Evolutionary conservation across 1,284 basidiomycete species (phyloP).

Genomic region (Irpex sp.): DNA sequence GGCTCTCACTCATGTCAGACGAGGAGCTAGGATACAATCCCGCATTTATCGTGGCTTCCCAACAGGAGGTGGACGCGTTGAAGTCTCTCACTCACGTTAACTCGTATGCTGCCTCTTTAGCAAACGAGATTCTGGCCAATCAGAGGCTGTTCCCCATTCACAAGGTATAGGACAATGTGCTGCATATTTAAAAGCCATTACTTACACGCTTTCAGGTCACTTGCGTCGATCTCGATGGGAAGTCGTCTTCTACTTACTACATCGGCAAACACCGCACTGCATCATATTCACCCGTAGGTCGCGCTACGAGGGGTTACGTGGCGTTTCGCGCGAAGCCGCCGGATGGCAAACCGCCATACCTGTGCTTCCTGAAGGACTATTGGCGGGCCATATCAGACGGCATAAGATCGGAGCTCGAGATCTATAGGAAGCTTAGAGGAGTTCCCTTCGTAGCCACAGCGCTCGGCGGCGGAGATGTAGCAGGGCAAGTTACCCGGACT

Average conservation of each 20-base stretch:
- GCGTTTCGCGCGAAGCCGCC: background rate
- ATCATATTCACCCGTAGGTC: background rate
- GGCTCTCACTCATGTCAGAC: background rate
- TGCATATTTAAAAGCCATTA: background rate
- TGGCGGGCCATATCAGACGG: background rate
- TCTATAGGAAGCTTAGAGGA: background rate
- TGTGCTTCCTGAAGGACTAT: conserved; percentile 7
- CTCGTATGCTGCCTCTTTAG: background rate
- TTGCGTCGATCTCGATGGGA: background rate
- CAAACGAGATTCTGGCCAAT: background rate
- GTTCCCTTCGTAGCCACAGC: conserved; percentile 2
- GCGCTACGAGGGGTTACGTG: conserved; percentile 2
- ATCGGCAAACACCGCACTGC: background rate
- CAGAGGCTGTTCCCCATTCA: background rate
- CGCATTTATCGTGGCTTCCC: background rate
- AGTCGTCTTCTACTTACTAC: background rate
- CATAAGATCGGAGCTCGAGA: background rate
- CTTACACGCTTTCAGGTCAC: background rate
- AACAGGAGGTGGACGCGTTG: background rate
- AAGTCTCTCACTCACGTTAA: background rate
- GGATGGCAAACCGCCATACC: background rate
- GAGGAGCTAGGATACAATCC: background rate
- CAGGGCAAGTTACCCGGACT: background rate
- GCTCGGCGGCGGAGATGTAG: conserved; percentile 1
- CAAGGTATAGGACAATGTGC: background rate